Conservation (phyloP, 2,329 filamentous ascomycete species). For the Xylariaceae sp. region DNA sequence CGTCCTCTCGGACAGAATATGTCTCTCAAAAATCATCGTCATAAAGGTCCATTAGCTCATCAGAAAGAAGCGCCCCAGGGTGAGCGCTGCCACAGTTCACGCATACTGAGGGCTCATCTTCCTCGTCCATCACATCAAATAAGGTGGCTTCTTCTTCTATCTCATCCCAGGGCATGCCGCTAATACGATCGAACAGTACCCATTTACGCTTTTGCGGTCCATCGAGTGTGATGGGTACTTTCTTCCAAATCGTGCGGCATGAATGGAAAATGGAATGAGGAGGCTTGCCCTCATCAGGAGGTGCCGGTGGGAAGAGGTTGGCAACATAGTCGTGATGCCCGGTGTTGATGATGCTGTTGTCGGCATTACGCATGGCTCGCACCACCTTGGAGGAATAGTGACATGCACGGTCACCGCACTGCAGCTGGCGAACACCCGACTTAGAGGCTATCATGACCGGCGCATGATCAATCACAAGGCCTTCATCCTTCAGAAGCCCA, state of each 20-base stretch:
- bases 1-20: not conserved
- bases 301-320: constrained; percentile 37
- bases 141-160: constrained; percentile 29
- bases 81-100: constrained; percentile 31
- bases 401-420: constrained; percentile 30
- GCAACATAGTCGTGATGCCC: constrained; percentile 24
- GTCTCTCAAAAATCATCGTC: constrained; percentile 19
- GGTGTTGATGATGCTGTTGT: constrained; percentile 29
- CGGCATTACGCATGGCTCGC: constrained; percentile 34
- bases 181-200: constrained; percentile 42
- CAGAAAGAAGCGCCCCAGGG: constrained; percentile 28
- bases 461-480: constrained; percentile 44
- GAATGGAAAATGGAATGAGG: constrained; percentile 39
- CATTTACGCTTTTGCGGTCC: constrained; percentile 41
- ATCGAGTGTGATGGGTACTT: constrained; percentile 39
- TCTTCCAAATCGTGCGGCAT: constrained; percentile 48
- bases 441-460: constrained; percentile 40
- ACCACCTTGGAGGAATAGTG: constrained; percentile 42
- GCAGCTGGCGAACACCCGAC: constrained; percentile 37
- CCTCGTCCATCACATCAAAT: constrained; percentile 27
- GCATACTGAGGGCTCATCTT: constrained; percentile 25
- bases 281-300: constrained; percentile 38
- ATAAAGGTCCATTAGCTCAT: constrained; percentile 29
- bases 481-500: constrained; percentile 50
- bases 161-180: constrained; percentile 30